phyloP scores from a whole-genome alignment of 176 grass and related monocot species.

The Areca catechu region DNA sequence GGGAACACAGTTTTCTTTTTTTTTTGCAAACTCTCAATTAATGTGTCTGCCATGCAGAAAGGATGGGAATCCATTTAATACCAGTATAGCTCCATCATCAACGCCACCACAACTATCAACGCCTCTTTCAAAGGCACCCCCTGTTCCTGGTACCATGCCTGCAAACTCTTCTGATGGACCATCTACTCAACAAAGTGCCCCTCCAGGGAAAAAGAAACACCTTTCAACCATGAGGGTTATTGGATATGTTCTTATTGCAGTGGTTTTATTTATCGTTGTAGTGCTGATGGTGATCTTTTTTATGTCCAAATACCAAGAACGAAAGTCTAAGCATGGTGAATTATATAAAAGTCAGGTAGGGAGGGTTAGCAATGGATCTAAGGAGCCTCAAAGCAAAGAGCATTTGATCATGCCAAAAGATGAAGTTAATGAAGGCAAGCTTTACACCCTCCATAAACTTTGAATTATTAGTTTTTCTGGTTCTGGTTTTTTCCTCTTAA shows the following conservation, averaged over 20 bases:
- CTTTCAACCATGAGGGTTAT: slow-evolving; percentile 51
- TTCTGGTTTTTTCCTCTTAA: too few relatives aligned
- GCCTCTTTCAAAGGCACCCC: slow-evolving; percentile 40
- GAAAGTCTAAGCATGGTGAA: slow-evolving; percentile 32
- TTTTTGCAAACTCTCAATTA: neutral
- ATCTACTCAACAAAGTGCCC: slow-evolving; percentile 19
- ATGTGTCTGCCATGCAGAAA: slow-evolving; percentile 41
- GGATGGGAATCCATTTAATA: slow-evolving; percentile 98
- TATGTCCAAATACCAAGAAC: slow-evolving; percentile 73
- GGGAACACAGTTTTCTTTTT: too few relatives aligned
- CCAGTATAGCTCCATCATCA: slow-evolving; percentile 69
- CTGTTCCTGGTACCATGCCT: slow-evolving; percentile 27
- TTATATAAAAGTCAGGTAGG: slow-evolving; percentile 36
- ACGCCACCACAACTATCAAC: slow-evolving; percentile 27
- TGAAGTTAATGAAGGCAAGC: slow-evolving; percentile 51
- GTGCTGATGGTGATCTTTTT: slow-evolving; percentile 54
- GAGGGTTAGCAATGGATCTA: slow-evolving; percentile 33
- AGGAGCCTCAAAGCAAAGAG: slow-evolving; percentile 53
- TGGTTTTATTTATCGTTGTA: slow-evolving; percentile 51
- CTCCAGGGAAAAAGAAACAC: slow-evolving; percentile 30
- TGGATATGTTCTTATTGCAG: slow-evolving; percentile 69
- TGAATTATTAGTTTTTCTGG: too few relatives aligned
- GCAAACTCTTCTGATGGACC: slow-evolving; percentile 37
- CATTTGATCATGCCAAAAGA: slow-evolving; percentile 34
- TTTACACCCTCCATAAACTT: neutral